Evolutionary conservation across 2,329 filamentous ascomycete genomes (phyloP).

Genomic region (Didymella arachidicola): DNA sequence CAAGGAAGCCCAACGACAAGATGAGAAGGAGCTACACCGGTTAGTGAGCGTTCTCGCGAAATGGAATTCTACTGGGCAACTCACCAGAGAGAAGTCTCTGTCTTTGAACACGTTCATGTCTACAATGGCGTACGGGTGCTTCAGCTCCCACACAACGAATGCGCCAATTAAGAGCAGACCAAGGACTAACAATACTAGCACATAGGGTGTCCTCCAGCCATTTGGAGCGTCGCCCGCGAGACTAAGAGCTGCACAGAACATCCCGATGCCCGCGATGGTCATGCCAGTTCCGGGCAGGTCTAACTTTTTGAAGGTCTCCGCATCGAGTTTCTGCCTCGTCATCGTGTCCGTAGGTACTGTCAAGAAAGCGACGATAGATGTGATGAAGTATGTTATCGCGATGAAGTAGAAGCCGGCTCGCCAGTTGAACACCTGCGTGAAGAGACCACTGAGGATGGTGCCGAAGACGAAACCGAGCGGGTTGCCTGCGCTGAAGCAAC

Average conservation of each 20-base stretch:
- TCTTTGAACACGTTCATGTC: constrained; percentile 68
- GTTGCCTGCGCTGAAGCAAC: constrained; percentile 67
- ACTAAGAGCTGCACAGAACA: constrained; percentile 68
- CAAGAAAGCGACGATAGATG: constrained; percentile 66
- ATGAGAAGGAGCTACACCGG: constrained; percentile 60
- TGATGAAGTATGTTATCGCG: constrained; percentile 68
- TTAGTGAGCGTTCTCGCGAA: neutral
- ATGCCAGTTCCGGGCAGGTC: constrained; percentile 68
- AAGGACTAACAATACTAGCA: constrained; percentile 68
- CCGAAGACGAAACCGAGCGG: constrained; percentile 65
- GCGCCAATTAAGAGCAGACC: constrained; percentile 63
- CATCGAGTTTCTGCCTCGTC: constrained; percentile 55
- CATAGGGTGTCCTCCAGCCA: constrained; percentile 69
- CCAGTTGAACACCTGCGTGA: constrained; percentile 69
- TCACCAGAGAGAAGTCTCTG: constrained; percentile 68
- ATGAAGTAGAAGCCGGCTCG: constrained; percentile 68
- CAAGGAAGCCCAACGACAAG: constrained; percentile 67
- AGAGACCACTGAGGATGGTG: constrained; percentile 68
- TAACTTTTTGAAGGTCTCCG: constrained; percentile 63
- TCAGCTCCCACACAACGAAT: constrained; percentile 70
- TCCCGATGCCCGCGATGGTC: constrained; percentile 69
- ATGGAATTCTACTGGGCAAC: neutral
- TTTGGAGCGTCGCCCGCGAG: constrained; percentile 63
- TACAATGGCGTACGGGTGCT: constrained; percentile 56
- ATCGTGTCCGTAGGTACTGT: constrained; percentile 66